Base-by-base conservation (phyloP, 2,329 filamentous ascomycete species). In the Colletotrichum cordylinicola region DNA sequence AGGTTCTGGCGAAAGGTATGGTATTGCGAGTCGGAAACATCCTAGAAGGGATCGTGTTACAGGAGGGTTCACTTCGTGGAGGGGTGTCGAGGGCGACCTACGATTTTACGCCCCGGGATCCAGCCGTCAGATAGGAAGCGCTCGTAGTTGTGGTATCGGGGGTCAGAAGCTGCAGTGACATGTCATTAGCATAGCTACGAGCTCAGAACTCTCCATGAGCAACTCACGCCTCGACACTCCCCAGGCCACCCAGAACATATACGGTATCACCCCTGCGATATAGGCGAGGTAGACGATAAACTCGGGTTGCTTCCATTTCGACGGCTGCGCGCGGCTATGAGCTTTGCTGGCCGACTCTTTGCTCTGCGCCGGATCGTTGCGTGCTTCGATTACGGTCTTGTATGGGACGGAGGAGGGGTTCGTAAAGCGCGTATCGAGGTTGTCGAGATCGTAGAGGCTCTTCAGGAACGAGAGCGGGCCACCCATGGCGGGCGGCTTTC, bases 231-330 rank as follows among this genome's bases (percentile, higher is more conserved):
- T 91, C 29, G 97, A 99, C 61, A 98, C 95, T 85, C 95, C 91
- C 79, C 96, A 94, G 12, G 94, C 93, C n/a, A 93, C 89, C 88
- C 95, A 98, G 85, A 98, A 95, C 96, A 99, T 99, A 80, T 93
- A 90, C 10, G 95, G 95, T 31, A 98, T 89, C 71, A 88, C 89
- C 8, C 91, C 82, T 35, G 89, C 77, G 80, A 98, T 91, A 78
- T 95, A 85, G 24, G 94, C 64, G 79, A 93, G 94, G 87, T 99
- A 98, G 70, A 96, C 80, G 82, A 92, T 94, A 86, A 97, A 98
- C 85, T 99, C 97, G 4, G 90, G 90, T 0, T 96, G 98, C 29
- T 90, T 91, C 96, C 96, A 99, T 92, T 91, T 94, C 58, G 96
- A 90, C 43, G 92, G 91, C 77, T 90, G 88, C 71, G 84, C 89